Evolutionary conservation across 2,329 filamentous ascomycete species (phyloP).

Genomic region (Arthrinium phaeospermum): DNA sequence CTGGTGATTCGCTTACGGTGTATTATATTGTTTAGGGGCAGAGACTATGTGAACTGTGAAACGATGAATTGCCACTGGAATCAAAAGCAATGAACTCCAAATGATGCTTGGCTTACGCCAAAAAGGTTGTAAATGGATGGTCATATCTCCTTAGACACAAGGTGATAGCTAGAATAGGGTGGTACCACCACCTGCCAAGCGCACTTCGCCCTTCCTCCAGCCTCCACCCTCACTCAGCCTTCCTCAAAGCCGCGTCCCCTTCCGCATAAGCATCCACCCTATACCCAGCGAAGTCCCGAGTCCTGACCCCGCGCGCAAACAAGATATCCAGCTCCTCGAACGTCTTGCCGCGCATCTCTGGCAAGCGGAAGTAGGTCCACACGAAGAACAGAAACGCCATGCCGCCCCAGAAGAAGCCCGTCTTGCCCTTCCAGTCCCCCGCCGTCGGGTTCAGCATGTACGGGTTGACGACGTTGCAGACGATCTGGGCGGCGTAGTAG

Average conservation of each 20-base stretch:
- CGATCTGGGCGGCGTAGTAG: conserved; percentile 45
- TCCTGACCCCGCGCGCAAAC: conserved; percentile 41
- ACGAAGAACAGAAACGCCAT: conserved; percentile 39
- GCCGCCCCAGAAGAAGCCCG: conserved; percentile 34
- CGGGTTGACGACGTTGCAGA: conserved; percentile 39
- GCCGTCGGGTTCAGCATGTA: conserved; percentile 38
- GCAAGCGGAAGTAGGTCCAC: conserved; percentile 43
- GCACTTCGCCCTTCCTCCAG: background rate
- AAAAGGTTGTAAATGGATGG: too few relatives aligned
- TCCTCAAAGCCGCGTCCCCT: background rate
- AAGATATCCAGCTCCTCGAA: conserved; percentile 52
- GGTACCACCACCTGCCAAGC: background rate
- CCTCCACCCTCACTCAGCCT: background rate
- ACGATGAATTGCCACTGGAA: too few relatives aligned
- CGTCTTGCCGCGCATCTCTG: conserved; percentile 47
- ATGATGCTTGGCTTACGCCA: too few relatives aligned
- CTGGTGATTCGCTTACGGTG: too few relatives aligned
- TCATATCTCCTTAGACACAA: too few relatives aligned
- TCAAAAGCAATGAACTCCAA: too few relatives aligned
- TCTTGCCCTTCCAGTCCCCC: conserved; percentile 41
- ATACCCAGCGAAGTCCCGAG: conserved; percentile 32
- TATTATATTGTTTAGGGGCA: too few relatives aligned
- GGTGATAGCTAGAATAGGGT: too few relatives aligned
- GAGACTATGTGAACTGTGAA: too few relatives aligned
- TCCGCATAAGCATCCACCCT: conserved; percentile 32